Conservation (phyloP, 441 rosid species). For the Cnidoscolus chayamansa region DNA sequence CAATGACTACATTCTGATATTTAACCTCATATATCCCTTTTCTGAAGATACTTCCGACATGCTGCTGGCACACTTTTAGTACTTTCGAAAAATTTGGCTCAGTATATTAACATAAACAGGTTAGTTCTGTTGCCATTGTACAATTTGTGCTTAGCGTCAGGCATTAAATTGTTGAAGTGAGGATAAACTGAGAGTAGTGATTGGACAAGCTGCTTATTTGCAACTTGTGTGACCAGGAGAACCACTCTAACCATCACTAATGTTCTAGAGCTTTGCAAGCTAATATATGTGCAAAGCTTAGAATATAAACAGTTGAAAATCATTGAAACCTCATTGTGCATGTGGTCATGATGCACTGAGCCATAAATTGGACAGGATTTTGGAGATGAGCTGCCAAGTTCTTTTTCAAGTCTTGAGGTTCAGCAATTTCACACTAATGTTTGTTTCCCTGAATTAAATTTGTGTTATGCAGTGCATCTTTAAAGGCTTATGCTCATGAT, state of each 20-base stretch:
- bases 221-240: slow-evolving; percentile 5
- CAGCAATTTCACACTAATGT: not conserved
- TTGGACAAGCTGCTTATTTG: not conserved
- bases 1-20: not conserved
- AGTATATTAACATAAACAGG: slow-evolving; percentile 90
- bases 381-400: slow-evolving; percentile 1
- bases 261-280: not conserved
- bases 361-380: not conserved
- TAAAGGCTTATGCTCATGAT: slow-evolving; percentile 82
- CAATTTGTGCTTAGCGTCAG: not conserved
- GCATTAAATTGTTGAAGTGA: not conserved
- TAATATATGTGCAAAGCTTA: not conserved
- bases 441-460: not conserved
- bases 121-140: slow-evolving; percentile 29
- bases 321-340: not conserved
- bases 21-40: slow-evolving; percentile 18
- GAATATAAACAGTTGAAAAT: not conserved
- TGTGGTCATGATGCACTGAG: not conserved
- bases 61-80: slow-evolving; percentile 67
- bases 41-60: slow-evolving; percentile 85
- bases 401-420: not conserved
- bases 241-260: not conserved
- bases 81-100: slow-evolving; percentile 86
- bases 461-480: slow-evolving; percentile 62
- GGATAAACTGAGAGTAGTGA: not conserved